Conservation (phyloP, 345 rosid genomes). For the Camelina neglecta region DNA sequence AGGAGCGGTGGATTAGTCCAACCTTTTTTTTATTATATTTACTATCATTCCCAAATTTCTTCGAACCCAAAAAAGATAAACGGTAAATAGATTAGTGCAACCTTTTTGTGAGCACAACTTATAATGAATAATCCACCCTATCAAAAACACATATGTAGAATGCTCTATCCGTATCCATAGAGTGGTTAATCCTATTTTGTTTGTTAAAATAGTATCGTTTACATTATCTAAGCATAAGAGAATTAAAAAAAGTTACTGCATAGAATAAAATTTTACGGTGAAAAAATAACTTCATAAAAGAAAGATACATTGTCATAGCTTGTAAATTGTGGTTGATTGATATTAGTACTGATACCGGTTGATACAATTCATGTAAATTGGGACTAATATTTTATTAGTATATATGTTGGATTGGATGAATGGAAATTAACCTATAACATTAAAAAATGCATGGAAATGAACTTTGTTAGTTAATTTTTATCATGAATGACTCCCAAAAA, state of each 20-base stretch:
- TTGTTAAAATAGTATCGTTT: neutral
- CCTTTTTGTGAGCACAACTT: neutral
- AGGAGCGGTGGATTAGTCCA: no score
- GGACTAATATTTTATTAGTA: neutral
- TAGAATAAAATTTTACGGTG: neutral
- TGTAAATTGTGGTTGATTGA: neutral
- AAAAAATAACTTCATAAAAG: neutral
- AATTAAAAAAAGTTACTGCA: neutral
- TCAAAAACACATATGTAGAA: neutral
- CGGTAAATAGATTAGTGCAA: no score
- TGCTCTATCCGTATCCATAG: neutral
- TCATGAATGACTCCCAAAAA: neutral
- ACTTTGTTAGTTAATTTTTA: conserved; percentile 10
- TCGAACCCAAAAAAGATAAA: neutral
- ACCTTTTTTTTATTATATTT: neutral
- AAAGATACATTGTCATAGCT: neutral
- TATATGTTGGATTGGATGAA: neutral
- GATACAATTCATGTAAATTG: neutral
- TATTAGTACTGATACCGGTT: neutral
- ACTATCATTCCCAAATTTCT: neutral
- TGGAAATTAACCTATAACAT: neutral
- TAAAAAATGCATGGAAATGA: neutral
- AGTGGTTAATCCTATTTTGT: no score
- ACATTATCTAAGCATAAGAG: neutral
- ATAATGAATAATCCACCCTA: neutral